These are phyloP conservation scores for Torrubiella hemipterigena DNA, from an alignment of 2,329 filamentous ascomycete genomes.

Conservation along the genomic window DNA sequence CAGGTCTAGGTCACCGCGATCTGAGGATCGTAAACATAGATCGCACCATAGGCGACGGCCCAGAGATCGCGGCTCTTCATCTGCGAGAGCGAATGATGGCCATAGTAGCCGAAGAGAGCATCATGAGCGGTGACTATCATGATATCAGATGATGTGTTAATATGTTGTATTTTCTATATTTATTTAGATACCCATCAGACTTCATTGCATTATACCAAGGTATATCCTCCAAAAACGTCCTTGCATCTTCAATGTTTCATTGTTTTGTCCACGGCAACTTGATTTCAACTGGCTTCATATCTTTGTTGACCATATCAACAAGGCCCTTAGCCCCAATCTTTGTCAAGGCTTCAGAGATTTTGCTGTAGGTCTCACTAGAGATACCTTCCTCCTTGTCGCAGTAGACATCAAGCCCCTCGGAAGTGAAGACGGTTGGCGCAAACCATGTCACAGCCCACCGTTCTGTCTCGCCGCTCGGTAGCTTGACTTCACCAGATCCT, in stretches of 20 bases:
- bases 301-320: constrained; percentile 31
- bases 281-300: constrained; percentile 40
- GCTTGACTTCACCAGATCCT: constrained; percentile 51
- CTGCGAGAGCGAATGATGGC: not conserved
- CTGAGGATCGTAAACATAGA: constrained; percentile 1
- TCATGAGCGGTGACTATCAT: too few species aligned
- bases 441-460: constrained; percentile 79
- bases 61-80: constrained; percentile 6
- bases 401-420: constrained; percentile 72
- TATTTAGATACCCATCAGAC: not conserved
- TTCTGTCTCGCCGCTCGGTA: constrained; percentile 28
- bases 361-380: constrained; percentile 40
- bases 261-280: constrained; percentile 34
- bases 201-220: constrained; percentile 4
- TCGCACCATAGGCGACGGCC: constrained; percentile 7
- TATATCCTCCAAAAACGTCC: too few species aligned
- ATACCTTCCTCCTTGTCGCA: constrained; percentile 50
- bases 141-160: too few species aligned
- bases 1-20: constrained; percentile 6
- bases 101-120: not conserved
- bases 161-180: too few species aligned
- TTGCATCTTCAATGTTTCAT: too few species aligned
- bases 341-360: constrained; percentile 40
- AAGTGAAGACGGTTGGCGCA: constrained; percentile 70
- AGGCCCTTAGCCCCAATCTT: constrained; percentile 40